Evolutionary conservation across 1,139 yeast genomes (phyloP), one percentile per base, ranked within the genome.

Genomic region (Eremothecium coryli): DNA sequence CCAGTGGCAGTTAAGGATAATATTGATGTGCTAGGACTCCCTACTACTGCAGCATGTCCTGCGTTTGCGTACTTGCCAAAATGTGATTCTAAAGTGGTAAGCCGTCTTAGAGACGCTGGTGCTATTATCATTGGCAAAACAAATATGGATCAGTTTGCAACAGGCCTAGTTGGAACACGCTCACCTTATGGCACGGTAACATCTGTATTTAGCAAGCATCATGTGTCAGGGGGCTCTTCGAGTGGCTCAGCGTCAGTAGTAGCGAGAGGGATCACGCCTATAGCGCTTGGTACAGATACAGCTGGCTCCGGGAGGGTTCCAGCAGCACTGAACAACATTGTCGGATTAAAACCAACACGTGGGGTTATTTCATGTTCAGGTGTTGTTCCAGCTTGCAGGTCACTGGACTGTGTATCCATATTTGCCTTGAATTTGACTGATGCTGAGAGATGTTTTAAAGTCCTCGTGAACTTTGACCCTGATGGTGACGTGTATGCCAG

Each of bases 251-350:
- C 95, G 5, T 76, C 79, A 11, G 90, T 79, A 18, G 96, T 85
- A 14, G 86, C 86, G 13, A 68, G 86, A 46, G 97, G 97, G 37
- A 68, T 79, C 37, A 95, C 82, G 12, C 95, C 97, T 18, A 51
- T 88, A 34, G 69, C 95, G 2, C 67, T 90, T 47, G 97, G 97
- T 32, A 88, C 97, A 5, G 98, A 90, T 55, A 90, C 98, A 29
- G 97, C 97, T n/a, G 98, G 98, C 16, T 82, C 95, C 9, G 96
- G 96, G 31, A 71, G 97, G 52, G 97, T 90, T 20, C 98, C 98
- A 17, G 97, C 97, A n/a, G 90, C 86, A 16, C 68, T 88, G 48
- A 90, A 90, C 67, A 88, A 88, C 57, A 61, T 90, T 48, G 70
- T 90, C 44, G 97, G 97, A 10, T 70, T 90, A 41, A 90, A 90